Evolutionary conservation across 176 grass and related monocot species (phyloP), one percentile per base, ranked within the genome.

Genomic region (Elaeis guineensis): DNA sequence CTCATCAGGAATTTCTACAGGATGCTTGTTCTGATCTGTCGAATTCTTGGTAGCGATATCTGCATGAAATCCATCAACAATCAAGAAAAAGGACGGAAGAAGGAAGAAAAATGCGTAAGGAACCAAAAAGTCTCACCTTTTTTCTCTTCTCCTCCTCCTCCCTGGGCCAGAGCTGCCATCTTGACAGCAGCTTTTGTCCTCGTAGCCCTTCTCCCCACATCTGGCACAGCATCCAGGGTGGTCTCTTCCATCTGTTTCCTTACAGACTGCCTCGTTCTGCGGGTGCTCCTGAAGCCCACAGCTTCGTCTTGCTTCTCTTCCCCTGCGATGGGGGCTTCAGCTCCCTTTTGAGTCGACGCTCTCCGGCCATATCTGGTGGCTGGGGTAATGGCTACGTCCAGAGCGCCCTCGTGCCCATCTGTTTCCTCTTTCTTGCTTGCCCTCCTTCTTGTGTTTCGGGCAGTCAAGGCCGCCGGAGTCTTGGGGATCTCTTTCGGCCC

Each of bases 161-260:
- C 68, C 53, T 55, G 66, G n/a, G 74, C 78, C 15, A 88, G 74
- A 67, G 29, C 18, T 19, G 61, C 55, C 63, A 68, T 69, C 29
- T 17, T 78, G 14, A 6, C 49, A 19, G 69, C 18, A 24, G 24
- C 57, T 24, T 18, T 39, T 12, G 69, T 22, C 50, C 69, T 72
- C 5, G 71, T 9, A 35, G 32, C 30, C 22, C 63, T 72, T 12
- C 51, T 78, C 58, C 17, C 81, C 22, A 73, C 57, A 6, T 65
- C 50, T 30, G 54, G 72, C 49, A 52, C 17, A 49, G 55, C 63
- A 4, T 57, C 21, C 9, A 53, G 23, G 5, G 16, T 58, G 60
- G 66, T 78, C 16, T 54, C 63, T 19, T 12, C 50, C 0, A 55
- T 7, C 26, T 55, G 6, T 35, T 35, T 69, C 53, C 53, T 85